phyloP scores from a whole-genome alignment of 352 stramenopile genomes.

The Phytopythium mirpurense region DNA sequence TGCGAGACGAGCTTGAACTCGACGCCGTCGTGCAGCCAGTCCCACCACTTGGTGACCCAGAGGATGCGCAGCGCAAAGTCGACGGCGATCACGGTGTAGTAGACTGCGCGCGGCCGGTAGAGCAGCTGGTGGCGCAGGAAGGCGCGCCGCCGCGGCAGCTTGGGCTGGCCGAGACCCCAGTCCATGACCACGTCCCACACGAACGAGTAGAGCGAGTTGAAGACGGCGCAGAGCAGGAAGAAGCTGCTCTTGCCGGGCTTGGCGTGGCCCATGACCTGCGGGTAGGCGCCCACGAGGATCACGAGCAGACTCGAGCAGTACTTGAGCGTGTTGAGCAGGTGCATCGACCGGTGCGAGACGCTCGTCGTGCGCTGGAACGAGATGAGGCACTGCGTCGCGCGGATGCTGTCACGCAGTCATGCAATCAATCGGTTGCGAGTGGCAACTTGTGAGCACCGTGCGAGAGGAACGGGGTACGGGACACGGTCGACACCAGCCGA shows the following conservation, averaged over 20 bases:
- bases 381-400: constrained; percentile 74
- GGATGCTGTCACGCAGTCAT: constrained; percentile 47
- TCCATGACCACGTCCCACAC: constrained; percentile 97
- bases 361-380: constrained; percentile 69
- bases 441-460: too few species aligned
- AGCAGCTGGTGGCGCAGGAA: constrained; percentile 70
- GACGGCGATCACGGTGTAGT: constrained; percentile 90
- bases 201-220: constrained; percentile 96
- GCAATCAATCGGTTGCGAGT: too few species aligned
- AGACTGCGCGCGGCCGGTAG: constrained; percentile 59
- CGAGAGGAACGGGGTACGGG: too few species aligned
- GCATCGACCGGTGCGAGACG: constrained; percentile 71
- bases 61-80: constrained; percentile 94
- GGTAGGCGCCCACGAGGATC: constrained; percentile 71
- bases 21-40: constrained; percentile 67
- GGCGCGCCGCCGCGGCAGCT: constrained; percentile 27
- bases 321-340: constrained; percentile 85
- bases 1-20: constrained; percentile 82
- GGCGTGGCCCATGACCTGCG: constrained; percentile 54
- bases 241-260: constrained; percentile 52
- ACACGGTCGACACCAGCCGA: too few species aligned
- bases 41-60: constrained; percentile 91
- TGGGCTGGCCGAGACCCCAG: constrained; percentile 89
- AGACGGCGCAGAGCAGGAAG: constrained; percentile 75
- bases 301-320: constrained; percentile 78